A percentile compares a stretch with the other conserved stretches of the same genome.
phyloP scores from a whole-genome alignment of 306 rosid genomes.

The Quercus parvula region DNA sequence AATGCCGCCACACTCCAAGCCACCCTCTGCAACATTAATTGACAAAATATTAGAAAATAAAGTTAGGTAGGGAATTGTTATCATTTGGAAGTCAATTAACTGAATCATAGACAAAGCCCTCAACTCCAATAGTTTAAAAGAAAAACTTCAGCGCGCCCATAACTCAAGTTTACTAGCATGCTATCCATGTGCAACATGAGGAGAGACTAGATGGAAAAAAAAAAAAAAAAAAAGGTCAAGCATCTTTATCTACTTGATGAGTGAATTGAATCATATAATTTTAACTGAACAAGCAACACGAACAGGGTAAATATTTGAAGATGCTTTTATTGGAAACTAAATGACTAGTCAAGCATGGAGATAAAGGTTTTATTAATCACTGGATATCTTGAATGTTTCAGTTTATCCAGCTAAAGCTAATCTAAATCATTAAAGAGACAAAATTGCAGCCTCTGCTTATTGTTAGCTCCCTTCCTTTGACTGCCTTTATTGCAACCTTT shows the following conservation, averaged over 20 bases:
- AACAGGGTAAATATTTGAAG: slow-evolving; percentile 1
- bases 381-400: not conserved
- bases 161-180: slow-evolving; percentile 16
- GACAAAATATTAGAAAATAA: slow-evolving; percentile 10
- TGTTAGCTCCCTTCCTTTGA: not conserved
- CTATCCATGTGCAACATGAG: not conserved
- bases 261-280: slow-evolving; percentile 3
- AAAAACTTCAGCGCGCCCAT: not conserved
- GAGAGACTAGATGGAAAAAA: not conserved
- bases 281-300: slow-evolving; percentile 6
- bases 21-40: slow-evolving; percentile 49
- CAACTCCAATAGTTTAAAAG: not conserved
- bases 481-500: not conserved
- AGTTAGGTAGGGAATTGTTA: not conserved
- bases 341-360: not conserved
- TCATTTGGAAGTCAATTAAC: not conserved
- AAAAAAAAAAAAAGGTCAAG: not conserved
- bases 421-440: not conserved
- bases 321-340: not conserved
- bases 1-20: slow-evolving; percentile 83
- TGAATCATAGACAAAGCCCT: not conserved
- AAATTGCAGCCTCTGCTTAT: not conserved
- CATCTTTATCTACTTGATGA: slow-evolving; percentile 7
- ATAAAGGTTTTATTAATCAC: not conserved
- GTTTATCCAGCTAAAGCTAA: not conserved